Percentiles rank a stretch among this genome's conserved stretches.
These are phyloP conservation scores for Sarcocystis neurona DNA, from an alignment of 169 alveolate species.

Conservation along the genomic window DNA sequence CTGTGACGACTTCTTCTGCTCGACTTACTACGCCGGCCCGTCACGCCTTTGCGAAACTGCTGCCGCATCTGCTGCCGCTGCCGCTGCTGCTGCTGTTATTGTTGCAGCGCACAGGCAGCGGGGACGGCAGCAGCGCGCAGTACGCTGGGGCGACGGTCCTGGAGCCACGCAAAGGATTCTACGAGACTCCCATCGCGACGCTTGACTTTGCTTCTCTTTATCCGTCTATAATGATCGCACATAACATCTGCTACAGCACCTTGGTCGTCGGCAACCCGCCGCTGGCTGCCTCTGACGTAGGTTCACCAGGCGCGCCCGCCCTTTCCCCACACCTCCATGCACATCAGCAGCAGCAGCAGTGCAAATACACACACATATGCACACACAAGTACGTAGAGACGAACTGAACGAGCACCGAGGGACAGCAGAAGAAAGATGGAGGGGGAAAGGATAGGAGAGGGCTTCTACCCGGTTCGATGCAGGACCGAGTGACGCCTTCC, in stretches of 20 bases:
- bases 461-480: no score
- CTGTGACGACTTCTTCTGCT: background rate
- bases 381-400: background rate
- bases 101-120: slow-evolving; percentile 55
- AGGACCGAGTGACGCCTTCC: no score
- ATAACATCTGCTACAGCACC: slow-evolving; percentile 97
- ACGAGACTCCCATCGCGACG: slow-evolving; percentile 97
- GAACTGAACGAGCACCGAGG: no score
- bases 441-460: no score
- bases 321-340: background rate
- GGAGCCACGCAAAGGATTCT: slow-evolving; percentile 93
- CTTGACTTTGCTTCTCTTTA: slow-evolving; percentile 99
- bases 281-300: slow-evolving; percentile 62
- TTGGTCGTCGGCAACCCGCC: slow-evolving; percentile 82
- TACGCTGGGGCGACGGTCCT: slow-evolving; percentile 96
- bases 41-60: background rate
- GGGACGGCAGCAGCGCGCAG: slow-evolving; percentile 57
- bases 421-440: no score
- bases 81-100: background rate
- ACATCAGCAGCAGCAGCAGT: background rate
- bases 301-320: background rate
- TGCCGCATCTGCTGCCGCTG: background rate
- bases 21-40: background rate
- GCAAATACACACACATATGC: background rate
- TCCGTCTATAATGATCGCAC: slow-evolving; percentile 99